Base-by-base conservation (phyloP, 257 asterid species). In the Galeopsis tetrahit region DNA sequence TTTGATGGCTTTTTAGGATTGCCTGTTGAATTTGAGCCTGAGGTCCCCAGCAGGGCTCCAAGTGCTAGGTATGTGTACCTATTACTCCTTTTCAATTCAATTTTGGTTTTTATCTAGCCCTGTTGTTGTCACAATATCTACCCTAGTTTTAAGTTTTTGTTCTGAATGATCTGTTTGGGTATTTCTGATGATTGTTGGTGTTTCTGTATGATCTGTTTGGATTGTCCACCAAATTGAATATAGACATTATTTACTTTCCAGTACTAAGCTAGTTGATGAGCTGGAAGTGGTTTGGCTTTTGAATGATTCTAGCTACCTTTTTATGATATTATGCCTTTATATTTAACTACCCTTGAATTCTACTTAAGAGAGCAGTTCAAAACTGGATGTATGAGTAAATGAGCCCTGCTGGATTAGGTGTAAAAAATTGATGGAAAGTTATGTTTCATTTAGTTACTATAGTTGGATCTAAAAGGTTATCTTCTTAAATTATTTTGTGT, bases 61-160 rank as follows among this genome's bases (percentile, higher is more conserved):
- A 89, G 97, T 81, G 97, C 97, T 40, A 92, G 97, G 97, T 89
- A 69, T n/a, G n/a, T n/a, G n/a, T n/a, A n/a, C n/a, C n/a, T n/a
- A n/a, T 21, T 21, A 21, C 28, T 21, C 28, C 28, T 21, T 21
- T 21, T 21, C 36, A 14, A 68, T 3, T 34, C 28, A 2, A 5
- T 21, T 21, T 21, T n/a, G n/a, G n/a, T n/a, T n/a, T n/a, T n/a
- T n/a, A n/a, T n/a, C n/a, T n/a, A n/a, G n/a, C n/a, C n/a, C n/a
- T n/a, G n/a, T n/a, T n/a, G n/a, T n/a, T n/a, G n/a, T n/a, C n/a
- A n/a, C n/a, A n/a, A n/a, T n/a, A n/a, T n/a, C n/a, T n/a, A n/a
- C n/a, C n/a, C n/a, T n/a, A n/a, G n/a, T n/a, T n/a, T n/a, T n/a
- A n/a, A n/a, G n/a, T n/a, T n/a, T n/a, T n/a, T n/a, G n/a, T n/a